Conservation (phyloP, 2,329 filamentous ascomycete genomes). For the Metarhizium sp. region DNA sequence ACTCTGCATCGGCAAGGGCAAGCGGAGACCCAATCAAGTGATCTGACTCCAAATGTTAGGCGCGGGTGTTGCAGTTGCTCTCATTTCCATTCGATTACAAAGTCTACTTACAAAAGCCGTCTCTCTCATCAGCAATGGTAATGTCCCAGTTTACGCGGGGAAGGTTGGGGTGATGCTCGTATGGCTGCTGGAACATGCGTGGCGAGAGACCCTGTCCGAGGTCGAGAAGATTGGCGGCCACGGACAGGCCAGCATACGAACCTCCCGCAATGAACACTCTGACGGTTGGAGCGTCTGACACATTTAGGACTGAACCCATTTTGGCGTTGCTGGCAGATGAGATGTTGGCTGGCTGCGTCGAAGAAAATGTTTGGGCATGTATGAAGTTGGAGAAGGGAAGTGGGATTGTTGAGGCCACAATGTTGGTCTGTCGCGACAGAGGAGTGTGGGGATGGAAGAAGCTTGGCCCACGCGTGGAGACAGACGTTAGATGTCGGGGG, state of each 20-base stretch:
- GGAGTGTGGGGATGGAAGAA: background rate
- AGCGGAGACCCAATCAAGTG: conserved; percentile 70
- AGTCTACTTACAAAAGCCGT: conserved; percentile 64
- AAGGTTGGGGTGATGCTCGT: conserved; percentile 29
- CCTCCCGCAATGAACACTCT: conserved; percentile 60
- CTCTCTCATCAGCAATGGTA: conserved; percentile 68
- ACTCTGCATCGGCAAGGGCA: conserved; percentile 54
- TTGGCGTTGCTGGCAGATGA: background rate
- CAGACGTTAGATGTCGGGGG: background rate
- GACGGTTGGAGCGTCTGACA: conserved; percentile 24
- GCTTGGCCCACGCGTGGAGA: conserved; percentile 1
- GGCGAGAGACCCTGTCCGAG: conserved; percentile 46
- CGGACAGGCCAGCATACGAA: conserved; percentile 62
- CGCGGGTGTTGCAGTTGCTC: background rate
- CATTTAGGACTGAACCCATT: conserved; percentile 21
- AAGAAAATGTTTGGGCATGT: background rate
- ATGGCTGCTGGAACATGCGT: conserved; percentile 31
- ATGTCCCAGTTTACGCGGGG: conserved; percentile 53
- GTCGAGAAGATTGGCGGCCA: conserved; percentile 58
- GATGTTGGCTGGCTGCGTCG: background rate
- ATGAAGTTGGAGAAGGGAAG: background rate
- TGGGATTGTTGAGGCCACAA: background rate
- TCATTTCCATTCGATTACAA: background rate
- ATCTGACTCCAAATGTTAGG: conserved; percentile 32
- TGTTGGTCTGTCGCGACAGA: background rate